Evolutionary conservation across 192 early-diverging fungal species (phyloP).

Genomic region (Gonapodya prolifera): DNA sequence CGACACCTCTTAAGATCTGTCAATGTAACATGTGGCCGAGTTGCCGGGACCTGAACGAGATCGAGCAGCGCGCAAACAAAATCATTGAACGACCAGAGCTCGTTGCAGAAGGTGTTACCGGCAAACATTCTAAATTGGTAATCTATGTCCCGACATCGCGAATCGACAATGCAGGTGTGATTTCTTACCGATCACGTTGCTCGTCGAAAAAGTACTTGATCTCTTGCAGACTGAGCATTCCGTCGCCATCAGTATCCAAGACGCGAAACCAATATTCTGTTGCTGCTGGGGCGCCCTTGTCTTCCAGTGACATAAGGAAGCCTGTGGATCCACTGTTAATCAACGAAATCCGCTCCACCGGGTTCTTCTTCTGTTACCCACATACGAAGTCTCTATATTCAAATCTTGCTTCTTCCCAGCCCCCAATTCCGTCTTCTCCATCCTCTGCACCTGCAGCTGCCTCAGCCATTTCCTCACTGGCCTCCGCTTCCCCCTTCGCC

Average conservation of each 20-base stretch:
- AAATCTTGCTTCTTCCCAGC: slow-evolving; percentile 6
- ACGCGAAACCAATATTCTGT: slow-evolving; percentile 86
- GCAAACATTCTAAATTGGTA: neutral
- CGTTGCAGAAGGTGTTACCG: neutral
- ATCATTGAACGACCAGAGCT: neutral
- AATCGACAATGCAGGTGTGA: neutral
- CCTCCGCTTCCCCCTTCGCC: slow-evolving; percentile 3
- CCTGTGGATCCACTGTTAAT: slow-evolving; percentile 8
- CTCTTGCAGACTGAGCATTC: slow-evolving; percentile 69
- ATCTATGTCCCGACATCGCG: neutral
- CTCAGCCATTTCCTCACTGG: neutral
- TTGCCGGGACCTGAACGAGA: neutral
- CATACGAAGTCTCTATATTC: slow-evolving; percentile 69
- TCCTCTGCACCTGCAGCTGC: neutral
- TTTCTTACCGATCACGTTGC: slow-evolving; percentile 50
- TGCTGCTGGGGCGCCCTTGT: slow-evolving; percentile 49
- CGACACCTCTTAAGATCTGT: slow-evolving; percentile 28
- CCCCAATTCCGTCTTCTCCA: slow-evolving; percentile 1
- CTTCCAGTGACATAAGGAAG: slow-evolving; percentile 69
- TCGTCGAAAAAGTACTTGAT: slow-evolving; percentile 75
- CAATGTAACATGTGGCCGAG: slow-evolving; percentile 19
- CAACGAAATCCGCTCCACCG: neutral
- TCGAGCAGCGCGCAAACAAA: neutral
- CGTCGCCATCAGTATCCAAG: slow-evolving; percentile 84
- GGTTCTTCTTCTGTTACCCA: neutral